A percentile compares a stretch with the other conserved stretches of the same genome.
These are phyloP conservation scores for Wickerhamomyces mucosus DNA, from an alignment of 805 yeast genomes.

Conservation along the genomic window DNA sequence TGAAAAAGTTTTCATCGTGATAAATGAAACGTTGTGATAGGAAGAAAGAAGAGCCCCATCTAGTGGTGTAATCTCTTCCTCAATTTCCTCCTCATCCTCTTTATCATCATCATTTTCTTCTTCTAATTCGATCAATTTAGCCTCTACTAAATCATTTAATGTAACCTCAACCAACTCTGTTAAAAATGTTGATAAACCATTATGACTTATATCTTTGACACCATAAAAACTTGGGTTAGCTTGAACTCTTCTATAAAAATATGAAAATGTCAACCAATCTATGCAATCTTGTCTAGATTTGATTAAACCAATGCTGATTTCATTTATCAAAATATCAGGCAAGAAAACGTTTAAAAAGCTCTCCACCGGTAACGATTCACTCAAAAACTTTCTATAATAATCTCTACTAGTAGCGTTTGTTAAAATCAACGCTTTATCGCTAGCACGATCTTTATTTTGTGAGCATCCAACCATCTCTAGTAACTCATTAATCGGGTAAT, in stretches of 20 bases:
- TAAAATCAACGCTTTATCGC: constrained; percentile 41
- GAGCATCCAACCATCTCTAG: constrained; percentile 55
- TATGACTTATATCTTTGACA: constrained; percentile 48
- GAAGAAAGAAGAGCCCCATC: constrained; percentile 71
- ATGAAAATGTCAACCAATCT: constrained; percentile 83
- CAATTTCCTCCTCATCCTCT: constrained; percentile 19
- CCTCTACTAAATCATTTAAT: constrained; percentile 50
- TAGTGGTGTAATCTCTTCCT: constrained; percentile 40
- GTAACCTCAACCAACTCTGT: constrained; percentile 77
- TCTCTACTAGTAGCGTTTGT: constrained; percentile 46
- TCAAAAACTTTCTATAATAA: constrained; percentile 64
- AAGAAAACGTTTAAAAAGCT: constrained; percentile 52
- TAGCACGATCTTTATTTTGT: constrained; percentile 18
- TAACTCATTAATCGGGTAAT: constrained; percentile 56
- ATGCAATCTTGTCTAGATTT: constrained; percentile 73
- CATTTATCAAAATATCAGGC: constrained; percentile 64
- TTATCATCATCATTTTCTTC: constrained; percentile 27
- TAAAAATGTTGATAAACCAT: constrained; percentile 70
- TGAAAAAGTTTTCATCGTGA: constrained; percentile 56
- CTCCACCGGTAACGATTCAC: constrained; percentile 75
- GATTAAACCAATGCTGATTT: constrained; percentile 58
- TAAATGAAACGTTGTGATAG: constrained; percentile 55
- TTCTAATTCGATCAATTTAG: constrained; percentile 53
- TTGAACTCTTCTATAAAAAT: constrained; percentile 71
- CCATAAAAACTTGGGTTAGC: constrained; percentile 87